Evolutionary conservation across 768 basidiomycete species (phyloP), one percentile per base, ranked within the genome.

Genomic region (Tubosaeta brunneosetosa): DNA sequence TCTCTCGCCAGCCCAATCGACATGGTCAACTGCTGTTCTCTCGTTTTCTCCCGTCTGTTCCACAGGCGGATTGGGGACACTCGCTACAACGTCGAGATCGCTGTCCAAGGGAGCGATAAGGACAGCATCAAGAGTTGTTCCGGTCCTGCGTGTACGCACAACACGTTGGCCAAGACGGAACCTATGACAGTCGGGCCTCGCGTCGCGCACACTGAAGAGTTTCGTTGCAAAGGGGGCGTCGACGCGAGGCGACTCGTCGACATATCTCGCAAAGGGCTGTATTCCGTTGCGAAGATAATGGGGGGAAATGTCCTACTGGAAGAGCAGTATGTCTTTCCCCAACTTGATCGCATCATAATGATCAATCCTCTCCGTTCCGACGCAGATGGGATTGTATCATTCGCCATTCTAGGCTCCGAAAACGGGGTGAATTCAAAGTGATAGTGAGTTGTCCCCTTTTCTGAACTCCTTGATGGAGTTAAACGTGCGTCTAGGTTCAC

Each of bases 281-380:
- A 68, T 51, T 64, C 63, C 41, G 31, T 60, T n/a, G 71, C 70
- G 16, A 65, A 59, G 47, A 57, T 55, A 36, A 67, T 71, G 62
- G 71, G 71, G 4, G 73, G 70, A 7, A 74, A 73, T 46, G 66
- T 71, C 33, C 59, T 72, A 6, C 56, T 72, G 25, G 71, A 72
- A 44, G 71, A 72, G 44, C 61, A 66, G 71, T 74, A 34, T 53
- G 69, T 54, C 48, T 40, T 46, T 53, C 54, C 55, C 54, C 49
- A 19, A 29, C 49, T 52, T 49, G 58, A 57, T 60, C 51, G 46
- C 44, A 45, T 51, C 56, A 56, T 11, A 53, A 52, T 54, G 55
- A 55, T 60, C 25, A 55, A 59, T 49, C 8, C 6, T 16, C 25
- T 48, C 47, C 55, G 49, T 61, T 51, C 55, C 48, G 40, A 43